Evolutionary conservation across 208 protist genomes (phyloP).

Genomic region (Plasmodiophora brassicae): DNA sequence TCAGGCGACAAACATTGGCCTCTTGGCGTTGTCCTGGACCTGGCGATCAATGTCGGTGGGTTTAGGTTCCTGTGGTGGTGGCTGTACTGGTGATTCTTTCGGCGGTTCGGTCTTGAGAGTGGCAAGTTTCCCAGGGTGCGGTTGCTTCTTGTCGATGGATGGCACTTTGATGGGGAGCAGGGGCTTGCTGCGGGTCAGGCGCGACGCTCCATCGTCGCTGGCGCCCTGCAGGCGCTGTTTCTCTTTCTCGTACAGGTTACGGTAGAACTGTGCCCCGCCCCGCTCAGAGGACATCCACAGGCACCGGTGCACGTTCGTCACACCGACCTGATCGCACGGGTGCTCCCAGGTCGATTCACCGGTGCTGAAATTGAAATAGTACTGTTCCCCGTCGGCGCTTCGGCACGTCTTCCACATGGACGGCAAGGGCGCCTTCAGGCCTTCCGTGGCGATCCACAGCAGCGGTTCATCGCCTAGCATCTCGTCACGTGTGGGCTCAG

Average conservation of each 20-base stretch:
- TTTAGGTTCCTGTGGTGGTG: too few species aligned
- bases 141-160: too few species aligned
- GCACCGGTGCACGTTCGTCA: background rate
- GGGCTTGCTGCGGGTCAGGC: background rate
- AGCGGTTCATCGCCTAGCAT: conserved; percentile 44
- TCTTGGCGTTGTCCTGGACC: too few species aligned
- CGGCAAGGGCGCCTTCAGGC: conserved; percentile 50
- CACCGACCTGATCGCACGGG: conserved; percentile 27
- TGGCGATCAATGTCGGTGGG: too few species aligned
- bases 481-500: too few species aligned
- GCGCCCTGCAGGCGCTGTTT: too few species aligned
- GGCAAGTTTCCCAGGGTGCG: background rate
- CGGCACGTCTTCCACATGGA: conserved; percentile 45
- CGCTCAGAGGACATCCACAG: background rate
- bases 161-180: background rate
- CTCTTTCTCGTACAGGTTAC: conserved; percentile 9
- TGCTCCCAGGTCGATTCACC: conserved; percentile 47
- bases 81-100: too few species aligned
- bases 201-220: too few species aligned
- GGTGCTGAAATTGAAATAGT: conserved; percentile 57
- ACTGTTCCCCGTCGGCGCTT: conserved; percentile 42
- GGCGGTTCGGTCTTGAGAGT: too few species aligned
- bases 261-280: background rate
- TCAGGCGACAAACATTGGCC: background rate
- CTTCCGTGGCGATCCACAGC: conserved; percentile 53